Base-by-base conservation (phyloP, 2,329 filamentous ascomycete genomes). In the Rutstroemia sp. region DNA sequence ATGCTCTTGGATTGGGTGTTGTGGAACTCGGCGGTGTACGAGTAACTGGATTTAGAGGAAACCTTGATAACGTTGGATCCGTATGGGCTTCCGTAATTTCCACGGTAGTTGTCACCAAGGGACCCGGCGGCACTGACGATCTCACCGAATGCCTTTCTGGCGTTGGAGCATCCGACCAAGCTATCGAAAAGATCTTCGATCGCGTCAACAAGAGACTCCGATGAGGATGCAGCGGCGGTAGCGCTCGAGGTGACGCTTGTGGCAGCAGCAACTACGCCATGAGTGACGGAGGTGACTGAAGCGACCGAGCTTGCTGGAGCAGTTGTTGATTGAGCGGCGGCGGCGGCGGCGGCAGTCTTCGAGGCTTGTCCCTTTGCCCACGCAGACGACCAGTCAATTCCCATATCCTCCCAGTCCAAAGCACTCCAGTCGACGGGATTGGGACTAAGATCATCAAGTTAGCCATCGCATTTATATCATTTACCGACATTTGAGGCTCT, bases 31-130 rank as follows among this genome's bases (percentile, higher is more conserved):
- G 56, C 61, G 19, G 67, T 69, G 59, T 61, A 69, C 7, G 57
- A 47, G 37, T 68, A 60, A 30, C 58, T 61, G 1, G 49, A 42
- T 0, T 56, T 42, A 0, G 64, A 61, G 18, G 45, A 34, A 18
- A 65, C 66, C 52, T 64, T 65, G 21, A 68, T 66, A 3, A 68
- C 59, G 52, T 69, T 69, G n/a, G 63, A 60, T 25, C 62, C 66
- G 14, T 69, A 63, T 56, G 66, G 65, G 8, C 1, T 21, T 6
- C 67, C 67, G 47, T 58, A 54, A 54, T 69, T 68, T 51, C 66
- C 65, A 4, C 53, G 5, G 34, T 63, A 62, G 48, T 10, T 2
- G 25, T 60, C 63, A n/a, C 58, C 57, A 5, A 53, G 55, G 1
- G 21, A 34, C 39, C 54, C 27, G 9, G 38, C 9, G 18, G 57